Conservation (phyloP, 2,329 filamentous ascomycete genomes). For the Colletotrichum godetiae region DNA sequence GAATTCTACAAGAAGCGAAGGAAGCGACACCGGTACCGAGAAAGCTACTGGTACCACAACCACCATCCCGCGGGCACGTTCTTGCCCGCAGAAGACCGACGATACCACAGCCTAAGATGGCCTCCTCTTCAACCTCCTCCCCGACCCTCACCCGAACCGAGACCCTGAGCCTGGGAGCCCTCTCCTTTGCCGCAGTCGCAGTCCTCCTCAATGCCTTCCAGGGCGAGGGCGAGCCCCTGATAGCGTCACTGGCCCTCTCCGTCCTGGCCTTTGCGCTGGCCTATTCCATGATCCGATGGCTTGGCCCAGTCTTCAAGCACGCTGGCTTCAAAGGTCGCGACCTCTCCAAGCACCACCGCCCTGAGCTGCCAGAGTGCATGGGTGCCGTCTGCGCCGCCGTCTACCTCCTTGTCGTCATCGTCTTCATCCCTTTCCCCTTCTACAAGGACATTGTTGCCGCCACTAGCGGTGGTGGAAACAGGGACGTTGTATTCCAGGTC, state of each 20-base stretch:
- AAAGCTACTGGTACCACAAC: neutral
- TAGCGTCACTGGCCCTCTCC: constrained; percentile 89
- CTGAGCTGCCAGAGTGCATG: constrained; percentile 95
- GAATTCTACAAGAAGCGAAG: neutral
- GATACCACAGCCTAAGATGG: constrained; percentile 40
- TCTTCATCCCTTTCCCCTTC: constrained; percentile 96
- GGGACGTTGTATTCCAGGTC: constrained; percentile 82
- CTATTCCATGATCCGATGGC: constrained; percentile 92
- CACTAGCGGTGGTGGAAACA: constrained; percentile 92
- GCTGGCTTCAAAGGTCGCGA: constrained; percentile 92
- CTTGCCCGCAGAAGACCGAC: neutral
- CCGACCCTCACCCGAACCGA: constrained; percentile 63
- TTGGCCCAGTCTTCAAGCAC: constrained; percentile 88
- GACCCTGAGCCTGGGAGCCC: constrained; percentile 65
- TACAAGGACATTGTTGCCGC: constrained; percentile 98
- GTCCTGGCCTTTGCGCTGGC: constrained; percentile 83
- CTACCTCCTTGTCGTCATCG: constrained; percentile 87
- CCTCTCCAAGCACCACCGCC: constrained; percentile 76
- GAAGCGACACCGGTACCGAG: neutral
- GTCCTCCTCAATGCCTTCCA: constrained; percentile 85
- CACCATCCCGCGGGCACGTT: neutral
- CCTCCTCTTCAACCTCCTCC: constrained; percentile 42
- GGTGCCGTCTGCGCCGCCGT: constrained; percentile 92
- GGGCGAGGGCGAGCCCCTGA: constrained; percentile 87
- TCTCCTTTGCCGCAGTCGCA: constrained; percentile 76